Evolutionary conservation across 2,329 filamentous ascomycete genomes (phyloP).

Genomic region (Monilinia aucupariae): DNA sequence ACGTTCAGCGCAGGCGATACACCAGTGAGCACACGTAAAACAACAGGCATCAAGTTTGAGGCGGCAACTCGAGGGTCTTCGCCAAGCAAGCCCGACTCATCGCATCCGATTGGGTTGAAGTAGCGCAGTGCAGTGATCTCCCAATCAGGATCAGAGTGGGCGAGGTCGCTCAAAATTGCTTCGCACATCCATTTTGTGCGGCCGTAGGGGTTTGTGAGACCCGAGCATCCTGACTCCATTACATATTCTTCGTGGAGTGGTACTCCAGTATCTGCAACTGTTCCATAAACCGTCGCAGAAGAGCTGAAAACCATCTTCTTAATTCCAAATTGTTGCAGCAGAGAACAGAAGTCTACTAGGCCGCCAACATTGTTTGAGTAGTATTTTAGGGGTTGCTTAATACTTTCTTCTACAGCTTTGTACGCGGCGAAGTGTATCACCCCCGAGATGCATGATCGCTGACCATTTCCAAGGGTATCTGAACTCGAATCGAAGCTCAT

Average conservation of each 20-base stretch:
- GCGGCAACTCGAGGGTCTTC: slow-evolving; percentile 58
- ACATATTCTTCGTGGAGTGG: slow-evolving; percentile 50
- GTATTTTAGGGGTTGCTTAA: slow-evolving; percentile 54
- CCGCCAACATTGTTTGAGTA: slow-evolving; percentile 65
- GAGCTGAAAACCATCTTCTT: slow-evolving; percentile 64
- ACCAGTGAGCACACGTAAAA: slow-evolving; percentile 56
- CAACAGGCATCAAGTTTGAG: slow-evolving; percentile 60
- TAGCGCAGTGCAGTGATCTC: slow-evolving; percentile 59
- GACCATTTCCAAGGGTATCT: slow-evolving; percentile 7
- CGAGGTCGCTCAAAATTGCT: slow-evolving; percentile 58
- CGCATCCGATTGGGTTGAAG: slow-evolving; percentile 64
- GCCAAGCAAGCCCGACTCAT: slow-evolving; percentile 56
- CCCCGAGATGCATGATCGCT: slow-evolving; percentile 44
- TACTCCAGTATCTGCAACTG: slow-evolving; percentile 44
- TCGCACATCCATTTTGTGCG: slow-evolving; percentile 64
- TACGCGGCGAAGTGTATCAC: slow-evolving; percentile 67
- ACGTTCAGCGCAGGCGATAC: slow-evolving; percentile 49
- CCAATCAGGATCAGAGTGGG: slow-evolving; percentile 55
- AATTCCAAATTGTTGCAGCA: slow-evolving; percentile 54
- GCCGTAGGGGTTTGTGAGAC: slow-evolving; percentile 60
- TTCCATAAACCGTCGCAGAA: slow-evolving; percentile 62
- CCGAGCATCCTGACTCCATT: slow-evolving; percentile 45
- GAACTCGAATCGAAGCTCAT: slow-evolving; percentile 16
- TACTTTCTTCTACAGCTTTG: slow-evolving; percentile 52
- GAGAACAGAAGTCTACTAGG: slow-evolving; percentile 52